phyloP scores from a whole-genome alignment of 2,329 filamentous ascomycete genomes.

The Aspergillus felis region DNA sequence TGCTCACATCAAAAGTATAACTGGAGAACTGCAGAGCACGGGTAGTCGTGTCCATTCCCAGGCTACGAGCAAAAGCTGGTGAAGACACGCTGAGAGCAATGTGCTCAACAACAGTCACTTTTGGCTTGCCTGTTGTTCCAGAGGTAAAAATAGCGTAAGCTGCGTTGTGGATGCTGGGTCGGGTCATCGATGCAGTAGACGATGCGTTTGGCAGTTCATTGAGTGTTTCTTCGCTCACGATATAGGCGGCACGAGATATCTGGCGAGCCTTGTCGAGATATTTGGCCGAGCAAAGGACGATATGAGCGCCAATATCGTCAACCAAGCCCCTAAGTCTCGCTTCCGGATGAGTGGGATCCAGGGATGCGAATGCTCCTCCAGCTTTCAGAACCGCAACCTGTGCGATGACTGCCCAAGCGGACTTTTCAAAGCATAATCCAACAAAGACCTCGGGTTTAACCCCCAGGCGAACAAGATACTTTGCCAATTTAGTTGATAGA shows the following conservation, averaged over 20 bases:
- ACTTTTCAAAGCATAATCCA: constrained; percentile 42
- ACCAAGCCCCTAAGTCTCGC: constrained; percentile 33
- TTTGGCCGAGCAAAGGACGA: constrained; percentile 32
- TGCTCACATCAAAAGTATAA: constrained; percentile 53
- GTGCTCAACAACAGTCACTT: constrained; percentile 62
- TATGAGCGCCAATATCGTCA: constrained; percentile 29
- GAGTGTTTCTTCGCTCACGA: constrained; percentile 26
- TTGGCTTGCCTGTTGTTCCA: constrained; percentile 54
- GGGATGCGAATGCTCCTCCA: constrained; percentile 40
- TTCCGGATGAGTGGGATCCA: constrained; percentile 40
- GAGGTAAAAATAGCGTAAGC: constrained; percentile 62
- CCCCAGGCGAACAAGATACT: constrained; percentile 34
- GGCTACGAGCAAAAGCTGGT: constrained; percentile 47
- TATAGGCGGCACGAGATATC: constrained; percentile 24
- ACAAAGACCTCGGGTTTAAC: constrained; percentile 39
- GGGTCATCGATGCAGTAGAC: constrained; percentile 10
- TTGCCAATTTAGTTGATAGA: constrained; percentile 34
- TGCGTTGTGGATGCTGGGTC: constrained; percentile 23
- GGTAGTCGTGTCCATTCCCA: constrained; percentile 50
- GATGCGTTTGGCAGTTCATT: constrained; percentile 22
- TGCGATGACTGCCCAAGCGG: constrained; percentile 40
- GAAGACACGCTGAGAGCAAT: constrained; percentile 54
- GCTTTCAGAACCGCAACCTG: constrained; percentile 41
- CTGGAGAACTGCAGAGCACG: constrained; percentile 58
- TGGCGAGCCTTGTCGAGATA: constrained; percentile 27